These are phyloP conservation scores for Sporisorium exsertum DNA, from an alignment of 1,284 basidiomycete species.

Conservation along the genomic window DNA sequence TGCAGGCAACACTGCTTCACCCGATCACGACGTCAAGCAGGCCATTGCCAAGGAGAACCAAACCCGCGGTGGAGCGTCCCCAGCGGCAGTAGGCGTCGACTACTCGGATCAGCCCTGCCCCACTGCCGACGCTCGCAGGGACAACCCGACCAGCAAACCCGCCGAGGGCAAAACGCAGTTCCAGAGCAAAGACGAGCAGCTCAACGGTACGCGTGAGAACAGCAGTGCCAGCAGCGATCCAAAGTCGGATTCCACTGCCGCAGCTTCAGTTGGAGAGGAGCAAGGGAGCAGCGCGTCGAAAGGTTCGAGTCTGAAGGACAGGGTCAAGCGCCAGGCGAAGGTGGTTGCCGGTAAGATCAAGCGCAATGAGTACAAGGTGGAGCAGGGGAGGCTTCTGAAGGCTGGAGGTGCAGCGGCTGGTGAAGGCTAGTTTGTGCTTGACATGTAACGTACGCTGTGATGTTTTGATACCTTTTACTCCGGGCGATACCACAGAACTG, in stretches of 20 bases:
- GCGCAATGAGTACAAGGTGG: constrained; percentile 34
- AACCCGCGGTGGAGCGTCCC: neutral
- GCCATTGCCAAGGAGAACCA: constrained; percentile 15
- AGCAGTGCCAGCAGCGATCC: neutral
- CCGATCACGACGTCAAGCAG: constrained; percentile 27
- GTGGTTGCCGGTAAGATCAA: constrained; percentile 36
- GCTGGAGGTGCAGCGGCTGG: constrained; percentile 19
- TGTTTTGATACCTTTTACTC: neutral
- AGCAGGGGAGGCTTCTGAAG: constrained; percentile 28
- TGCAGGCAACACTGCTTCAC: constrained; percentile 41
- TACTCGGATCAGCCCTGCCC: constrained; percentile 40
- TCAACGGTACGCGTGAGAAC: neutral
- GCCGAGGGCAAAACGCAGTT: constrained; percentile 20
- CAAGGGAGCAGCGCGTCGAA: constrained; percentile 3
- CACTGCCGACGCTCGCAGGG: constrained; percentile 17
- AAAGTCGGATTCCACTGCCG: neutral
- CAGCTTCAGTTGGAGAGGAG: constrained; percentile 1
- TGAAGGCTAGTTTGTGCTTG: neutral
- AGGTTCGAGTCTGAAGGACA: constrained; percentile 27
- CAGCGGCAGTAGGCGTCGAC: constrained; percentile 41
- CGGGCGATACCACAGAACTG: neutral
- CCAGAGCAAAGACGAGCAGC: constrained; percentile 5
- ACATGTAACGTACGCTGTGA: neutral
- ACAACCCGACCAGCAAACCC: constrained; percentile 9
- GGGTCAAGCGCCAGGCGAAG: constrained; percentile 45